phyloP scores from a whole-genome alignment of 495 filamentous ascomycete species.

The Neurospora intermedia region DNA sequence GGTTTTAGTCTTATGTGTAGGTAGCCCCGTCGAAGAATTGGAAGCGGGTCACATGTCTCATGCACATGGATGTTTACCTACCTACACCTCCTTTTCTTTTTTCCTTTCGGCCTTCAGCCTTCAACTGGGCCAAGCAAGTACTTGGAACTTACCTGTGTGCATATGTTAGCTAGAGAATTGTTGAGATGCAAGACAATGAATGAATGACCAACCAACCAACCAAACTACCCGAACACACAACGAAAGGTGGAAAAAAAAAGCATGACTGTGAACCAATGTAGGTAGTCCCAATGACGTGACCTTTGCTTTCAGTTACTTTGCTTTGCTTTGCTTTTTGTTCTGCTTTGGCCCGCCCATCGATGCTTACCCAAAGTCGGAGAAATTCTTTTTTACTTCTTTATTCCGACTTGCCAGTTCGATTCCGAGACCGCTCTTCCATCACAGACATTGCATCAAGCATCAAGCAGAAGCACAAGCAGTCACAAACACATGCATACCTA shows the following conservation, averaged over 20 bases:
- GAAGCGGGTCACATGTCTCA: not conserved
- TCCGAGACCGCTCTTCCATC: not conserved
- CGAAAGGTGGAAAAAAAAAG: not conserved
- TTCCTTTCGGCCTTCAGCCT: not conserved
- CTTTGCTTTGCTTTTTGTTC: too few species aligned
- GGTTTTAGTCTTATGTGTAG: not conserved
- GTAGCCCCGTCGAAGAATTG: not conserved
- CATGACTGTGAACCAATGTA: not conserved
- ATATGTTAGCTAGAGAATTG: not conserved
- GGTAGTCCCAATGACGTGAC: not conserved
- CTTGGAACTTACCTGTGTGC: not conserved
- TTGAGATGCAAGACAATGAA: not conserved
- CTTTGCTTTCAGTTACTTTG: too few species aligned
- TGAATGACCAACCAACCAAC: not conserved
- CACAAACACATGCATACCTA: not conserved
- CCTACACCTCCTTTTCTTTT: not conserved
- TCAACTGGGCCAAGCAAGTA: not conserved
- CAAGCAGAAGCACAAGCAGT: not conserved
- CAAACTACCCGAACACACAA: too few species aligned
- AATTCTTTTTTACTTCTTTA: not conserved
- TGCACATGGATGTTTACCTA: not conserved
- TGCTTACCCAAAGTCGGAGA: too few species aligned
- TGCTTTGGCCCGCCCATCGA: too few species aligned
- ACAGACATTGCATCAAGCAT: not conserved
- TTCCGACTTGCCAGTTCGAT: not conserved